A percentile compares a stretch with the other conserved stretches of the same genome.
Evolutionary conservation across 78 protist species (phyloP).

Genomic region (Dictyostelium purpureum): DNA sequence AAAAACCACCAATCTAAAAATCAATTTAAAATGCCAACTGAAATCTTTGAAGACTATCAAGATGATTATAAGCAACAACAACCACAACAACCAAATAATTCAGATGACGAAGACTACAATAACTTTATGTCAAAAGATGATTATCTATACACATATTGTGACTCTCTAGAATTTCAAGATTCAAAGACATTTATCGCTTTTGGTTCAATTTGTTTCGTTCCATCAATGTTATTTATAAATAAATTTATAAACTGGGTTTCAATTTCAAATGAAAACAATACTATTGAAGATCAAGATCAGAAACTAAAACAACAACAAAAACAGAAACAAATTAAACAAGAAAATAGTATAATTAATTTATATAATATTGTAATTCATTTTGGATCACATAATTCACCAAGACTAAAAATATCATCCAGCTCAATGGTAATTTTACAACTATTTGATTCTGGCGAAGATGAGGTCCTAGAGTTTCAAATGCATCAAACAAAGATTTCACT

Average conservation of each 20-base stretch:
- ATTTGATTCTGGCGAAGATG: neutral
- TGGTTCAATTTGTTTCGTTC: constrained; percentile 19
- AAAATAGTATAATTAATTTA: constrained; percentile 15
- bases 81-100: neutral
- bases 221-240: constrained; percentile 23
- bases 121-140: neutral
- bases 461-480: neutral
- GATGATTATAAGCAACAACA: neutral
- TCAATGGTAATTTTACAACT: neutral
- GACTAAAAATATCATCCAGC: neutral
- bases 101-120: neutral
- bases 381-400: constrained; percentile 10
- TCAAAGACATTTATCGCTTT: neutral
- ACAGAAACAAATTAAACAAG: neutral
- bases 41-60: constrained; percentile 13
- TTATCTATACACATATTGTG: constrained; percentile 17
- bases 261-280: neutral
- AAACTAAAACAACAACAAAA: neutral
- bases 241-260: constrained; percentile 12
- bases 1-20: constrained; percentile 10
- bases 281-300: neutral
- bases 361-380: neutral
- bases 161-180: constrained; percentile 6
- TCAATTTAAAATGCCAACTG: constrained; percentile 13
- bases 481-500: neutral